Evolutionary conservation across 2,329 filamentous ascomycete genomes (phyloP).

Genomic region (Sporothrix dimorphospora): DNA sequence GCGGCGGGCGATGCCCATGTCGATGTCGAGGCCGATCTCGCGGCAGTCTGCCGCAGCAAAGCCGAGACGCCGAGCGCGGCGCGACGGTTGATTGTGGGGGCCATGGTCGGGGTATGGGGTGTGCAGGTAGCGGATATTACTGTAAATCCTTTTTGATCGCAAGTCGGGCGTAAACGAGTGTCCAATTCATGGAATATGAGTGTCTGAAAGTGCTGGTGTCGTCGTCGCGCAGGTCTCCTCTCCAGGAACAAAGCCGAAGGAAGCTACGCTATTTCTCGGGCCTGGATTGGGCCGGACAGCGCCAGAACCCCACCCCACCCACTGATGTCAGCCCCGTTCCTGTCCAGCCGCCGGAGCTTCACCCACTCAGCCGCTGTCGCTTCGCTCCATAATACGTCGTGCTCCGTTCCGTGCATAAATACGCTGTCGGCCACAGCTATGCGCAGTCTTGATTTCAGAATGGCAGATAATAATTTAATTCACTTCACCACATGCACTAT

Average conservation of each 20-base stretch:
- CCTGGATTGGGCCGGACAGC: background rate
- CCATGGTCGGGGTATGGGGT: background rate
- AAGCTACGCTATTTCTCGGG: conserved; percentile 14
- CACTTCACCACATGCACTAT: background rate
- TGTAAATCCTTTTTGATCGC: background rate
- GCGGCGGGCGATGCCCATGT: background rate
- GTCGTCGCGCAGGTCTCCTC: background rate
- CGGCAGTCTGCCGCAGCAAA: conserved; percentile 20
- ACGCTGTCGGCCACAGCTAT: background rate
- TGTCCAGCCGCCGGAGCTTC: conserved; percentile 10
- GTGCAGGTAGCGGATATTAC: background rate
- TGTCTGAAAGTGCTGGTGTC: background rate
- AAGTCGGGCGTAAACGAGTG: too few species aligned
- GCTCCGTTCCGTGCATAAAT: background rate
- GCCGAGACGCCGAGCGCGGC: conserved; percentile 21
- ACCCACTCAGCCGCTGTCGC: background rate
- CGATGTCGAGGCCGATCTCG: conserved; percentile 2
- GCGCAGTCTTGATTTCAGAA: too few species aligned
- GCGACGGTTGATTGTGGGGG: background rate
- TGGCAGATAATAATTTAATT: too few species aligned
- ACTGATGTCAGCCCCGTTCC: conserved; percentile 15
- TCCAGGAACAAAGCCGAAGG: conserved; percentile 10
- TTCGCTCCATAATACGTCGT: background rate
- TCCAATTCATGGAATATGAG: background rate
- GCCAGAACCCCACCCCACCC: background rate